Percentiles rank a stretch among this genome's conserved stretches.
phyloP scores from a whole-genome alignment of 805 yeast species.

The Candida tibetensis region DNA sequence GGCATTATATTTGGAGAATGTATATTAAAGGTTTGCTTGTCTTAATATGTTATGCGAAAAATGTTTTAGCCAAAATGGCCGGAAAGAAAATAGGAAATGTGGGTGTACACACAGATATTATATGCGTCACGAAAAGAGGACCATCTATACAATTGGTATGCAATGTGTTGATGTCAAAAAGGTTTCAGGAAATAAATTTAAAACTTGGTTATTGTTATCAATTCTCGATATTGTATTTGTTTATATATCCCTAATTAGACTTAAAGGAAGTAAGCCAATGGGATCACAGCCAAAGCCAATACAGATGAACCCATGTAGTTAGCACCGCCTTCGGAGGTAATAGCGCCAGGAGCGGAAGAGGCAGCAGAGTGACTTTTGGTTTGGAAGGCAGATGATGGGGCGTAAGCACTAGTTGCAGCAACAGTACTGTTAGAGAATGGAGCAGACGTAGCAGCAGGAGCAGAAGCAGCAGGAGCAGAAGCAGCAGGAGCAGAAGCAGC shows the following conservation, averaged over 20 bases:
- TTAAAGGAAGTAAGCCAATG: conserved; percentile 34
- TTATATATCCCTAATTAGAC: neutral
- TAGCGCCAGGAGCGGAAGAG: conserved; percentile 7
- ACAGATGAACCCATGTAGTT: conserved; percentile 21
- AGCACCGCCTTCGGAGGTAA: conserved; percentile 16
- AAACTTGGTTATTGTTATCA: neutral
- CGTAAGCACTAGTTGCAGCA: conserved; percentile 6
- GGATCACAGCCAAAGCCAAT: conserved; percentile 28
- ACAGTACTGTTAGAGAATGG: conserved; percentile 7
- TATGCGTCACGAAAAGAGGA: no score
- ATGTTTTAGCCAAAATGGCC: neutral
- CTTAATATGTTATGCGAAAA: no score
- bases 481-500: conserved; percentile 8
- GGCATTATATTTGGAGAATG: no score
- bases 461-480: conserved; percentile 5
- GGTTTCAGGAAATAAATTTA: neutral
- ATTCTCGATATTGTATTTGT: neutral
- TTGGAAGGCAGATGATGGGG: conserved; percentile 1
- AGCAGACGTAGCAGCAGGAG: conserved; percentile 5
- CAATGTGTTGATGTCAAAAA: neutral
- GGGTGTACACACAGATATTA: neutral
- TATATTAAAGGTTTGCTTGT: no score
- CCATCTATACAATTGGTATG: neutral
- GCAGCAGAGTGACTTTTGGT: neutral
- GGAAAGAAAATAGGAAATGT: neutral